Evolutionary conservation across 73 alveolate genomes (phyloP).

Genomic region (Halteria grandinella): DNA sequence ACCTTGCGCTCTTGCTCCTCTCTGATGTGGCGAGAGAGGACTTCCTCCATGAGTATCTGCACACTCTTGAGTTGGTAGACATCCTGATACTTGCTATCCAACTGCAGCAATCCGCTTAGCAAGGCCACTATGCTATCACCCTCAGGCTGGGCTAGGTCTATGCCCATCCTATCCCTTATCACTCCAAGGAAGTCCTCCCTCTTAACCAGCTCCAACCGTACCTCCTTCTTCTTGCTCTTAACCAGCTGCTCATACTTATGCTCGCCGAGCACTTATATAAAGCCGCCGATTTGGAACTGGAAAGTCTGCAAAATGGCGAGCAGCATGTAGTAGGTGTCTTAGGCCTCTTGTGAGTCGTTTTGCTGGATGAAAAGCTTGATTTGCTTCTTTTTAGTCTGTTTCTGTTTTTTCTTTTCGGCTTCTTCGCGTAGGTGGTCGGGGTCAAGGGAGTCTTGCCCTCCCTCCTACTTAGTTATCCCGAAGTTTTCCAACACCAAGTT

Average conservation of each 20-base stretch:
- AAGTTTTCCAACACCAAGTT: slow-evolving; percentile 60
- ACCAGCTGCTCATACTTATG: slow-evolving; percentile 13
- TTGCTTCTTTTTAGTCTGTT: slow-evolving; percentile 7
- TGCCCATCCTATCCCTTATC: background rate
- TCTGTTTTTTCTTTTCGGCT: slow-evolving; percentile 1
- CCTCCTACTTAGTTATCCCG: slow-evolving; percentile 35
- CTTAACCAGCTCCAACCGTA: background rate
- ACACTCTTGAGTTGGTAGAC: slow-evolving; percentile 8
- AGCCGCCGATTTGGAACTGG: background rate
- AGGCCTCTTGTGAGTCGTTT: background rate
- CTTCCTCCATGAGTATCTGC: background rate
- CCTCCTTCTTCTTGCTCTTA: slow-evolving; percentile 29
- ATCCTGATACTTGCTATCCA: slow-evolving; percentile 17
- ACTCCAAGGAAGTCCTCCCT: slow-evolving; percentile 3
- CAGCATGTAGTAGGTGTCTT: background rate
- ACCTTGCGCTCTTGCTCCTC: slow-evolving; percentile 29
- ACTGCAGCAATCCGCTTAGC: background rate
- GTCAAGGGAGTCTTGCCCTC: background rate
- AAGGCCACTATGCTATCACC: background rate
- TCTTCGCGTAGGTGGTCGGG: too few species aligned
- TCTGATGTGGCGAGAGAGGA: background rate
- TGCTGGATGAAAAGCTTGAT: slow-evolving; percentile 5
- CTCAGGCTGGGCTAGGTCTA: too few species aligned
- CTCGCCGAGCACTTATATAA: too few species aligned
- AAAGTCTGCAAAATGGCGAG: background rate